These are phyloP conservation scores for Eremomyces bilateralis DNA, from an alignment of 495 filamentous ascomycete genomes.

Conservation along the genomic window DNA sequence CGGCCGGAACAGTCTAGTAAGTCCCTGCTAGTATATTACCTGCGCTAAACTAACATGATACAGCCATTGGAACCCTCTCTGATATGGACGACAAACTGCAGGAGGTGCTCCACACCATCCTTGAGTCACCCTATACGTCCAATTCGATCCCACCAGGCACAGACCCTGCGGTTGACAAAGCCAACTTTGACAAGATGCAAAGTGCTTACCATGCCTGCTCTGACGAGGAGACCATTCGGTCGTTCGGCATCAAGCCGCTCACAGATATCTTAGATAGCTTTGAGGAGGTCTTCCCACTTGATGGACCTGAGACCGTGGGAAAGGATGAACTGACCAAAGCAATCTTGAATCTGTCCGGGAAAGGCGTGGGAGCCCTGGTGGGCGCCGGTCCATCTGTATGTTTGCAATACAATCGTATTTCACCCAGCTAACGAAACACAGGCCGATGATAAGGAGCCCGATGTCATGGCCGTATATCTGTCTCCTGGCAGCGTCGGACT, in stretches of 20 bases:
- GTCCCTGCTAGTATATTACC: not conserved
- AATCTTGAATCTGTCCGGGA: slow-evolving; percentile 29
- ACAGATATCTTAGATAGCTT: slow-evolving; percentile 28
- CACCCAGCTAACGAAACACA: no score
- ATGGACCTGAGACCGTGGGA: slow-evolving; percentile 14
- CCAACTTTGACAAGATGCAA: slow-evolving; percentile 44
- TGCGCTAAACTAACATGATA: not conserved
- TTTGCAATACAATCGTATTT: no score
- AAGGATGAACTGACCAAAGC: slow-evolving; percentile 27
- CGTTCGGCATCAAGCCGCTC: slow-evolving; percentile 31
- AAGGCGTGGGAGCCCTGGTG: slow-evolving; percentile 28
- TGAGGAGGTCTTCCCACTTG: slow-evolving; percentile 28
- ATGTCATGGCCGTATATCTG: slow-evolving; percentile 34
- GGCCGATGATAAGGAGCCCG: slow-evolving; percentile 41
- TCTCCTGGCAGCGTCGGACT: slow-evolving; percentile 34
- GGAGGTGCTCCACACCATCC: slow-evolving; percentile 36
- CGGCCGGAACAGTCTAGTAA: not conserved
- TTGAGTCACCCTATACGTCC: slow-evolving; percentile 32
- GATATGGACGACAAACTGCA: slow-evolving; percentile 37
- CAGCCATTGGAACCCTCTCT: no score
- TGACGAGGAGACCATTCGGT: slow-evolving; percentile 30
- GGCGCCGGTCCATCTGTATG: no score
- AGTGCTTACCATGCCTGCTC: slow-evolving; percentile 42
- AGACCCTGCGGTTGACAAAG: slow-evolving; percentile 25
- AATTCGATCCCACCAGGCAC: slow-evolving; percentile 9